Base-by-base conservation (phyloP, 2,329 filamentous ascomycete species). In the Stagonosporopsis vannaccii region DNA sequence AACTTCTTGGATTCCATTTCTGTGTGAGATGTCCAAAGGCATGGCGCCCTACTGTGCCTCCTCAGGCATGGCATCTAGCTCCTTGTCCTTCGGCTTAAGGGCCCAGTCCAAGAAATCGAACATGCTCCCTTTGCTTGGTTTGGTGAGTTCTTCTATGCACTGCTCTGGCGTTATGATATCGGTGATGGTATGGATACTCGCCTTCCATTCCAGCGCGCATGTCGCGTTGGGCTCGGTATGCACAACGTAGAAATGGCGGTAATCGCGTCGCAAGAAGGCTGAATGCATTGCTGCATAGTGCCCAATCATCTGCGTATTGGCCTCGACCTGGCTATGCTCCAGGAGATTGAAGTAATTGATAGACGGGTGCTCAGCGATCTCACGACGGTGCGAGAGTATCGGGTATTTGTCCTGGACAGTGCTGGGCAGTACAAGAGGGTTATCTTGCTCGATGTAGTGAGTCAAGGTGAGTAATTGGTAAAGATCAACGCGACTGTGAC, bases 201-300 rank as follows among this genome's bases (percentile, higher is more conserved):
- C 28, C 37, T 59, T 65, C 72, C 72, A 75, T 11, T 62, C 41
- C 20, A 55, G 47, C 9, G 59, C 61, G 17, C 51, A 54, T 4
- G 45, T 22, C 4, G 61, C 58, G 1, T 44, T 28, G 1, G 70
- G 61, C n/a, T 72, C 60, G 0, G 69, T 69, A 20, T 75, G 73
- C 3, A 74, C 71, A 1, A 75, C 61, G 37, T 62, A 72, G 52
- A 66, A 71, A 5, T 72, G 66, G 15, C 73, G 72, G 44, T 74
- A 74, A 30, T 63, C 46, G 11, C 65, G 67, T 6, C 66, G 63
- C 51, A 65, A 41, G 4, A 67, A 62, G 6, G 63, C 51, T 4
- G 50, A 40, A 7, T 69, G 60, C 44, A 68, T 36, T 4, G 60
- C 60, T 7, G 62, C 64, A 26, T 69, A 75, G 48, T 70, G 66